A percentile compares a stretch with the other conserved stretches of the same genome.
Conservation (phyloP, 1,284 basidiomycete genomes). For the Heliocybe sulcata region DNA sequence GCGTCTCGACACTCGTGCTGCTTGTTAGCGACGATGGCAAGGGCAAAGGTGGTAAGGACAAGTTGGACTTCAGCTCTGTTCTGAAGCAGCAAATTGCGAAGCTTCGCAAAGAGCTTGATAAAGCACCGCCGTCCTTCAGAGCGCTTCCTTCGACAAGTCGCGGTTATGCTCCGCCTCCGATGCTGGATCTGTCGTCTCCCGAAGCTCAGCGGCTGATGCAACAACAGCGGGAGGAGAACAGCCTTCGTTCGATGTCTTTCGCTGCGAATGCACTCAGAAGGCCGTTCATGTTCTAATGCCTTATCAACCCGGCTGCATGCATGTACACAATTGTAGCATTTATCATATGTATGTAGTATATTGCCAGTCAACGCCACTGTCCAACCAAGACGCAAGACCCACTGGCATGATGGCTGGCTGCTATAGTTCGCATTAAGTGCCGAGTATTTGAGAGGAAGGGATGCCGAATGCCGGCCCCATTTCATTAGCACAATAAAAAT, state of each 20-base stretch:
- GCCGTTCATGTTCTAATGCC: neutral
- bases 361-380: too few species aligned
- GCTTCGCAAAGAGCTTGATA: constrained; percentile 1
- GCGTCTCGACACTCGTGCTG: constrained; percentile 17
- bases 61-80: neutral
- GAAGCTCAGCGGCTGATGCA: neutral
- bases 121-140: neutral
- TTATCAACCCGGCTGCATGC: too few species aligned
- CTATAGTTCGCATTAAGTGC: too few species aligned
- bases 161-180: neutral
- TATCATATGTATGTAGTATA: too few species aligned
- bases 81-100: neutral
- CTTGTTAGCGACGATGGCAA: neutral
- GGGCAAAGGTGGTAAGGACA: neutral
- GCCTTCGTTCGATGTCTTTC: neutral
- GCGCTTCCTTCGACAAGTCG: neutral
- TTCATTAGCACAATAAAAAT: too few species aligned
- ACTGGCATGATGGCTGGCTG: neutral
- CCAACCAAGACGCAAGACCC: neutral
- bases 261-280: neutral
- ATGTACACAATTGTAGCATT: too few species aligned
- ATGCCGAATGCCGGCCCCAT: too few species aligned
- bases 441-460: too few species aligned
- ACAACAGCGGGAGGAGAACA: neutral
- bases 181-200: neutral